Base-by-base conservation (phyloP, 257 asterid species). In the Plantago major region DNA sequence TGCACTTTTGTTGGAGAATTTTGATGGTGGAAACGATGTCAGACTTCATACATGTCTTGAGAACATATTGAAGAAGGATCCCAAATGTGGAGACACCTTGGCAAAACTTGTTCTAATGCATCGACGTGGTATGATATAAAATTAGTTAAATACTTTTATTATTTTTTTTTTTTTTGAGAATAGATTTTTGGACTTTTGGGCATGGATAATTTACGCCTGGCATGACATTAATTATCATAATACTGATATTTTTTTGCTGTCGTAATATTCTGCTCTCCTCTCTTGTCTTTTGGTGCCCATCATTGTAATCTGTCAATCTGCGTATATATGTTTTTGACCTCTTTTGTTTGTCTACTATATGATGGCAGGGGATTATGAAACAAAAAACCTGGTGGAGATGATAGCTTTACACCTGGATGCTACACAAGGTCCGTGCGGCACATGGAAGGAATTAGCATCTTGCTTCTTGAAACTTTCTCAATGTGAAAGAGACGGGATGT, bases 401-500 rank as follows among this genome's bases (percentile, higher is more conserved):
- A 58, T 87, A 80, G 97, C 94, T 46, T 70, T 72, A 65, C 95
- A 89, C 84, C 79, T 92, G 26, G 97, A 92, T 67, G 88, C 91
- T 64, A 61, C 89, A 6, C 28, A 60, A 59, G 96, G 87, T 46
- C 70, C 71, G 16, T 63, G 81, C 26, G 78, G 68, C 68, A 67
- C 76, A 8, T 92, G 99, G 99, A 77, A 75, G 56, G 91, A 80
- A 67, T 80, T 92, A 44, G 91, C 92, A 33, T 79, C 84, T 63
- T 79, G 94, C 81, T 74, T 87, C 13, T 62, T 81, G 76, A 82
- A 67, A 60, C 85, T 89, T 33, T 83, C 83, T 52, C 80, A 67
- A 11, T 64, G 85, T 44, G 88, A 81, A 81, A 86, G 64, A 62
- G 99, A 89, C 69, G 76, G 82, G 64, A 61, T 72, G 47, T 93